A percentile compares a stretch with the other conserved stretches of the same genome.
phyloP scores from a whole-genome alignment of 306 rosid genomes.

The Alnus glutinosa region DNA sequence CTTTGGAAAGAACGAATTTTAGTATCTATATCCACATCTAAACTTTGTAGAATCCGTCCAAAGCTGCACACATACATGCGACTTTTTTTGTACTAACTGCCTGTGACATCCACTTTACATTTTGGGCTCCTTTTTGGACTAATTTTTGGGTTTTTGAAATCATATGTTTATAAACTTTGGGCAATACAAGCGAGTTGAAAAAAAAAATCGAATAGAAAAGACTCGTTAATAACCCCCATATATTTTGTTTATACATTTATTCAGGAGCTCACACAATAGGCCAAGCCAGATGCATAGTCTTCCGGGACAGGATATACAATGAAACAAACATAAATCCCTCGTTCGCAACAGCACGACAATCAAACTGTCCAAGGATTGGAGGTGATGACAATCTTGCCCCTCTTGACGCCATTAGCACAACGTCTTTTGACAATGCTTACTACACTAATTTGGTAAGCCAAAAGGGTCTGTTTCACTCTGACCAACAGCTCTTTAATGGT shows the following conservation, averaged over 20 bases:
- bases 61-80: too few relatives aligned
- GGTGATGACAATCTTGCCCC: slow-evolving; percentile 49
- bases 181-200: too few relatives aligned
- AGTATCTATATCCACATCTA: too few relatives aligned
- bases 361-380: slow-evolving; percentile 51
- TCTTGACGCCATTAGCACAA: slow-evolving; percentile 36
- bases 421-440: slow-evolving; percentile 54
- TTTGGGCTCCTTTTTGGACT: too few relatives aligned
- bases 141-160: too few relatives aligned
- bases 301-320: slow-evolving; percentile 53
- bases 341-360: slow-evolving; percentile 35
- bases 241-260: neutral
- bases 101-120: too few relatives aligned
- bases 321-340: slow-evolving; percentile 54
- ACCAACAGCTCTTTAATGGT: slow-evolving; percentile 53
- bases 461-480: slow-evolving; percentile 59
- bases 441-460: slow-evolving; percentile 38
- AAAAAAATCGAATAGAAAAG: too few relatives aligned
- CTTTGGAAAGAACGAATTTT: too few relatives aligned
- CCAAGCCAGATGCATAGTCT: slow-evolving; percentile 43
- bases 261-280: slow-evolving; percentile 47
- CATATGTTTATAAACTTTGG: too few relatives aligned
- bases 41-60: too few relatives aligned
- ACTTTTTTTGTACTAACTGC: too few relatives aligned
- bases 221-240: too few relatives aligned